Evolutionary conservation across 495 filamentous ascomycete genomes (phyloP).

Genomic region (Podospora pseudopauciseta): DNA sequence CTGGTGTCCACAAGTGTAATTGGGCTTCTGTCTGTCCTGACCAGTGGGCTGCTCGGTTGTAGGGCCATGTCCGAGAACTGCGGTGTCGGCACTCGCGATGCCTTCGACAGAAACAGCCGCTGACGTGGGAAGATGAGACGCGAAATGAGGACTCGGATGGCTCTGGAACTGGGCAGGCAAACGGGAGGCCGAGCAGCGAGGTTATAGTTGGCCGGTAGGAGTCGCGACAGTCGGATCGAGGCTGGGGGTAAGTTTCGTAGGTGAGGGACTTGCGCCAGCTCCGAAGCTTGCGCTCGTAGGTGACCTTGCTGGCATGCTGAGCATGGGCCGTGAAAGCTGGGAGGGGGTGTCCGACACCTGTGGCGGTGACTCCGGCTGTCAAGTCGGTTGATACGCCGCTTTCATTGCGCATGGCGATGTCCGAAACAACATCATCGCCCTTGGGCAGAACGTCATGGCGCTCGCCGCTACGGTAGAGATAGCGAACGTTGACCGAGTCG

Average conservation of each 20-base stretch:
- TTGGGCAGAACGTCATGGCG: slow-evolving; percentile 21
- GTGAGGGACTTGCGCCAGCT: slow-evolving; percentile 26
- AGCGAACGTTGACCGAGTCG: slow-evolving; percentile 24
- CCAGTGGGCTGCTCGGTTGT: slow-evolving; percentile 27
- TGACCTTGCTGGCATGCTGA: slow-evolving; percentile 21
- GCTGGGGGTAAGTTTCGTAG: slow-evolving; percentile 22
- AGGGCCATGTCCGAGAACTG: slow-evolving; percentile 8
- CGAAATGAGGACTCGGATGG: slow-evolving; percentile 11
- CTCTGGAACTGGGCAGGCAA: not conserved
- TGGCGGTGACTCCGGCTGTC: slow-evolving; percentile 12
- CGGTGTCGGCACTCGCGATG: slow-evolving; percentile 16
- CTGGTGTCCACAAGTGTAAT: slow-evolving; percentile 28
- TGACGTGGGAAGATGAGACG: slow-evolving; percentile 17
- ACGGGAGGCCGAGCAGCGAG: slow-evolving; percentile 5
- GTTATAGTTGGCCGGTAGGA: not conserved
- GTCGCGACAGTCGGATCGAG: not conserved
- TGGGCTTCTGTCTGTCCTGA: slow-evolving; percentile 26
- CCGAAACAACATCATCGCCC: slow-evolving; percentile 16
- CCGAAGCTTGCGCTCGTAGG: slow-evolving; percentile 24
- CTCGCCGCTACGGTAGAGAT: slow-evolving; percentile 26
- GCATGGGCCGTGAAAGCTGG: slow-evolving; percentile 24
- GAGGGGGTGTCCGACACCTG: slow-evolving; percentile 7
- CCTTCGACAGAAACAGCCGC: slow-evolving; percentile 15
- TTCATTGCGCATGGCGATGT: slow-evolving; percentile 19
- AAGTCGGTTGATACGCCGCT: slow-evolving; percentile 11